Conservation (phyloP, 345 rosid genomes). For the Acer campestre region DNA sequence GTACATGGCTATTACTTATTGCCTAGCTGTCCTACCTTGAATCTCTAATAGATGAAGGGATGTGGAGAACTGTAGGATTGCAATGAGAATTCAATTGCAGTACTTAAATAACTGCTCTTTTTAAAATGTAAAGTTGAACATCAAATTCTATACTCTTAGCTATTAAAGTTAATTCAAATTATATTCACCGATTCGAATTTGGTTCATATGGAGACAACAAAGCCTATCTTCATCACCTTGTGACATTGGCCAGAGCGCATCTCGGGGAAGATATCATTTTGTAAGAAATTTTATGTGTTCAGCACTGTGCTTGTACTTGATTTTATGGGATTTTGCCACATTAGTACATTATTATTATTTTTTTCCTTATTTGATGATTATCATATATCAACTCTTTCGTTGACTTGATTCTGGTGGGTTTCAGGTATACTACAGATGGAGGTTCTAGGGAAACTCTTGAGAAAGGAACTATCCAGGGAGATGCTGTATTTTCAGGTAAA, state of each 20-base stretch:
- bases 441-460: slow-evolving; percentile 71
- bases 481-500: slow-evolving; percentile 76
- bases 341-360: background rate
- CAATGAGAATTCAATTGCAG: background rate
- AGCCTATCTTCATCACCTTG: slow-evolving; percentile 74
- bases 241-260: slow-evolving; percentile 54
- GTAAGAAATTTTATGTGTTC: slow-evolving; percentile 44
- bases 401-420: slow-evolving; percentile 19
- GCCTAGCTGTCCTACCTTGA: background rate
- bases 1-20: slow-evolving; percentile 33
- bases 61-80: background rate
- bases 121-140: background rate
- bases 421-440: slow-evolving; percentile 94
- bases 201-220: slow-evolving; percentile 94
- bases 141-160: background rate
- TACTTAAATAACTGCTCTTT: background rate
- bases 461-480: slow-evolving; percentile 71
- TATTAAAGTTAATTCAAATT: too few species aligned
- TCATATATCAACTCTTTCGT: background rate
- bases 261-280: slow-evolving; percentile 64
- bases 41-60: background rate
- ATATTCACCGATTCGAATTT: slow-evolving; percentile 59
- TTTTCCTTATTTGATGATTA: slow-evolving; percentile 4
- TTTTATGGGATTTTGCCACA: background rate
- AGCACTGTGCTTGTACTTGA: background rate